Conservation (phyloP, 2,329 filamentous ascomycete species). For the Fusarium armeniacum region DNA sequence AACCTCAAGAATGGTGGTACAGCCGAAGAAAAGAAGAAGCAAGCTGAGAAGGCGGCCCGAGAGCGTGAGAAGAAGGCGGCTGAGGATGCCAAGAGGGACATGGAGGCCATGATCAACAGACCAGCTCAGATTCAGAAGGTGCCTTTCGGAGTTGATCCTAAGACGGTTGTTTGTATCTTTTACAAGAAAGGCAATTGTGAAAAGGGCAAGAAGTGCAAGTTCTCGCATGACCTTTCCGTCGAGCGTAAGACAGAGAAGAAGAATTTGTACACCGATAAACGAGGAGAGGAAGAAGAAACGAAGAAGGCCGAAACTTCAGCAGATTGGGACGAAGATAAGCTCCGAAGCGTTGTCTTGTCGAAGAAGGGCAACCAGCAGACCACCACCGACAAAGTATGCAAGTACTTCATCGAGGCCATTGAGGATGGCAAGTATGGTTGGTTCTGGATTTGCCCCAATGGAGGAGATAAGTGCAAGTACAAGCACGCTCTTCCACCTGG, state of each 20-base stretch:
- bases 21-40: slow-evolving; percentile 88
- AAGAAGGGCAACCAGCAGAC: slow-evolving; percentile 98
- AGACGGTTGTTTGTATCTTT: slow-evolving; percentile 96
- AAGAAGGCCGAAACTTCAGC: slow-evolving; percentile 95
- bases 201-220: slow-evolving; percentile 98
- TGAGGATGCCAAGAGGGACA: slow-evolving; percentile 85
- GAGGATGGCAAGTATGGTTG: slow-evolving; percentile 99
- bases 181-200: slow-evolving; percentile 98
- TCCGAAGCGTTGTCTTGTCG: slow-evolving; percentile 88
- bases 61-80: slow-evolving; percentile 93
- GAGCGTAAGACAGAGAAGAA: slow-evolving; percentile 95
- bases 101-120: slow-evolving; percentile 86
- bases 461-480: slow-evolving; percentile 98
- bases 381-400: slow-evolving; percentile 98
- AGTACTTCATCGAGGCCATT: slow-evolving; percentile 96
- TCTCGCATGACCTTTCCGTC: slow-evolving; percentile 89
- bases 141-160: slow-evolving; percentile 96
- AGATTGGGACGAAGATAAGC: slow-evolving; percentile 97
- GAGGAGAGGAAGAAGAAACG: slow-evolving; percentile 77
- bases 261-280: slow-evolving; percentile 88
- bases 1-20: slow-evolving; percentile 80
- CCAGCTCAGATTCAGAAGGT: slow-evolving; percentile 98
- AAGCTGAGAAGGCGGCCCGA: slow-evolving; percentile 74
- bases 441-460: slow-evolving; percentile 99
- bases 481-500: slow-evolving; percentile 94